phyloP scores from a whole-genome alignment of 805 yeast genomes.

The Yamadazyma tumulicola region DNA sequence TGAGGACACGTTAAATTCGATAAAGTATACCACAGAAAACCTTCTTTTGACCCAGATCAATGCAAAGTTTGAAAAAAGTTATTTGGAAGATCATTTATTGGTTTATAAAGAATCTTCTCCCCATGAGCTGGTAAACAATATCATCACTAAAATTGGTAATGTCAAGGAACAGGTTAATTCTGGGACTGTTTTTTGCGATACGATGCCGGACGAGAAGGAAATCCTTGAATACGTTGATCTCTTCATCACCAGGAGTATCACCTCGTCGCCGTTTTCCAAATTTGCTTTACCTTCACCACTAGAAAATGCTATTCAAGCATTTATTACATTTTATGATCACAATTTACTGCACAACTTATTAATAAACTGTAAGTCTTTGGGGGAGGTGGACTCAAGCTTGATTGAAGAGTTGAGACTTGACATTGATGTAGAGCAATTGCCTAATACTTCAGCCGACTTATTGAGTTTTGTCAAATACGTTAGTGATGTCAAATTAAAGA shows the following conservation, averaged over 20 bases:
- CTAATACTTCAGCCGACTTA: constrained; percentile 34
- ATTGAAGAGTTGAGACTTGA: constrained; percentile 23
- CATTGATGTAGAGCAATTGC: constrained; percentile 28
- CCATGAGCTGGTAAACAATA: constrained; percentile 12
- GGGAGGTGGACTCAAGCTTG: constrained; percentile 24
- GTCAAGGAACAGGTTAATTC: constrained; percentile 13
- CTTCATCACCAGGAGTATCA: constrained; percentile 53
- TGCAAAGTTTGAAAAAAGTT: constrained; percentile 63
- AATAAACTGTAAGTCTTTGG: constrained; percentile 19
- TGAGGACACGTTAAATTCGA: constrained; percentile 54
- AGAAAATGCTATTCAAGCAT: constrained; percentile 51
- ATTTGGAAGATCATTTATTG: constrained; percentile 21
- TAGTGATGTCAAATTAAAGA: constrained; percentile 32
- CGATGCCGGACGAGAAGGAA: constrained; percentile 27
- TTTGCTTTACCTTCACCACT: constrained; percentile 69
- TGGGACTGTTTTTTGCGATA: constrained; percentile 15
- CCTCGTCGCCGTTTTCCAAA: constrained; percentile 81
- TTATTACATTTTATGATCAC: constrained; percentile 29
- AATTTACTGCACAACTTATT: constrained; percentile 18
- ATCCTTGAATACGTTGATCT: constrained; percentile 31
- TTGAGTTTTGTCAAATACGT: constrained; percentile 34
- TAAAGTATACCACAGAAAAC: constrained; percentile 78
- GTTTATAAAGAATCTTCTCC: constrained; percentile 9
- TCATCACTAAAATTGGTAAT: constrained; percentile 10
- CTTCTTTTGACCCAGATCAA: constrained; percentile 78